These are phyloP conservation scores for Volvariella volvacea DNA, from an alignment of 1,284 basidiomycete genomes.

Conservation along the genomic window DNA sequence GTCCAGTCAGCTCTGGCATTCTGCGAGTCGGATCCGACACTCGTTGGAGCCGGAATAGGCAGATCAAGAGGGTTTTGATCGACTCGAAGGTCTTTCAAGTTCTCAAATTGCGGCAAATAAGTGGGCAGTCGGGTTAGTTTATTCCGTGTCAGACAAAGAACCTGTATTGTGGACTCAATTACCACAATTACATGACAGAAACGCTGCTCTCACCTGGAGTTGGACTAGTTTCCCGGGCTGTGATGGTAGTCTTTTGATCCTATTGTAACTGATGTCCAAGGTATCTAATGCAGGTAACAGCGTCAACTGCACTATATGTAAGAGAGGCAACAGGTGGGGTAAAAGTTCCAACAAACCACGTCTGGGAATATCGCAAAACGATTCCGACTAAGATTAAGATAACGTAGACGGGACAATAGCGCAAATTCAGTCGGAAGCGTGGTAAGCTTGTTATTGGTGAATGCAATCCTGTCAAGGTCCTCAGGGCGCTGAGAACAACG, in stretches of 20 bases:
- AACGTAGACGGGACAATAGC: conserved; percentile 73
- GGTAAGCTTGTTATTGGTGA: conserved; percentile 81
- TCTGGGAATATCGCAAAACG: conserved; percentile 79
- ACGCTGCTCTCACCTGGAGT: conserved; percentile 52
- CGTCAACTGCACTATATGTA: conserved; percentile 53
- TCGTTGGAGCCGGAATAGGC: conserved; percentile 64
- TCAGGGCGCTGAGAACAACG: conserved; percentile 1
- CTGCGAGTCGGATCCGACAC: conserved; percentile 38
- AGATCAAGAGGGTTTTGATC: conserved; percentile 92
- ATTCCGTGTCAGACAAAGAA: conserved; percentile 86
- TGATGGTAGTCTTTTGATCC: conserved; percentile 74
- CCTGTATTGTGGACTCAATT: conserved; percentile 38
- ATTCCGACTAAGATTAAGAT: conserved; percentile 92
- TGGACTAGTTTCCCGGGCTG: conserved; percentile 76
- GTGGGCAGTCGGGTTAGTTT: conserved; percentile 73
- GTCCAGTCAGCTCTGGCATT: conserved; percentile 69
- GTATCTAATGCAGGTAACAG: conserved; percentile 88
- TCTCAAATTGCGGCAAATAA: conserved; percentile 72
- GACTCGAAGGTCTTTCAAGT: conserved; percentile 78
- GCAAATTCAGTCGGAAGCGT: conserved; percentile 79
- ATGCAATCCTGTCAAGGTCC: conserved; percentile 58
- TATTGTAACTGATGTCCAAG: conserved; percentile 92
- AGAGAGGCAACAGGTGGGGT: conserved; percentile 6
- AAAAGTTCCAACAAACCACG: conserved; percentile 55
- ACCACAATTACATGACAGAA: conserved; percentile 8